Base-by-base conservation (phyloP, 768 basidiomycete species). In the Kwoniella mangroviensis region DNA sequence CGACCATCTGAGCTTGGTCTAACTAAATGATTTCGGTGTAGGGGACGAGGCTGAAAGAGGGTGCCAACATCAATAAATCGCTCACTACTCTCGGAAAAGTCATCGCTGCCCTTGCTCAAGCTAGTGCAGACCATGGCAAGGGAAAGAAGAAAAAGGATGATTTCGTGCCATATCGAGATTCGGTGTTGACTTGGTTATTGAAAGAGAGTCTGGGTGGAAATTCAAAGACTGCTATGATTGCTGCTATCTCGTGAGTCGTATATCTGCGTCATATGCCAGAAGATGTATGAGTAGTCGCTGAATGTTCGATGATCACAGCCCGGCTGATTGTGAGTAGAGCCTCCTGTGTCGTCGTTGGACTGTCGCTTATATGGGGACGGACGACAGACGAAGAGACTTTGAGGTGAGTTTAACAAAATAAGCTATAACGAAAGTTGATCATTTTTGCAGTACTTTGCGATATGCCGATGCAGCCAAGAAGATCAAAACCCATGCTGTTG, bases 401-500 rank as follows among this genome's bases (percentile, higher is more conserved):
- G 71, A 93, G 71, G 69, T 74, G 58, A 65, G 70, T 54, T 22
- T 45, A 11, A 11, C 9, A 28, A n/a, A 42, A 43, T 22, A 19
- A 40, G 6, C 58, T 7, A 40, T 22, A 19, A 24, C 42, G 26
- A 24, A 56, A 22, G 26, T 66, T 68, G 21, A 63, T 6, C 49
- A 21, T 12, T 41, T 13, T 6, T 58, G 63, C 42, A 77, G 93
- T 84, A 98, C 96, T 2, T 86, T 99, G 68, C 91, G 97, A 5
- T 98, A 99, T 84, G 97, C 97, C 75, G 94, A 97, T 86, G 93
- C 86, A 68, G 95, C 96, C 42, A 99, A 99, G 90, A 96, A 96
- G 90, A 99, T 99, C 85, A 98, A 95, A 90, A 99, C 98, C 85
- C 96, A 98, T 86, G 96, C 97, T 17, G 89, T 98, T 68, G 92